Conservation (phyloP, 2,329 filamentous ascomycete species). For the Helicocarpus griseus region DNA sequence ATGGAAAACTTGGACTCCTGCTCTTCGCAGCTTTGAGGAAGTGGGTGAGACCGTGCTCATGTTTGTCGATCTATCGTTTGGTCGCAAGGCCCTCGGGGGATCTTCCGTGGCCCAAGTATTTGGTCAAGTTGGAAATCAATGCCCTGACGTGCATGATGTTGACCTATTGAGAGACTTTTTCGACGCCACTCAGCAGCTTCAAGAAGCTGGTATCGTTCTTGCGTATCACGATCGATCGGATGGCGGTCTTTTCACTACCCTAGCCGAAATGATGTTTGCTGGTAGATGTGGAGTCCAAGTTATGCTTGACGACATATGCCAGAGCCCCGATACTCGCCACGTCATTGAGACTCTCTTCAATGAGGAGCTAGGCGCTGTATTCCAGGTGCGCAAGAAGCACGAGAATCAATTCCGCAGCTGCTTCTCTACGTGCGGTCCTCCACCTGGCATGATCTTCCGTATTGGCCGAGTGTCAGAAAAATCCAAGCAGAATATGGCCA, state of each 20-base stretch:
- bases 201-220: constrained; percentile 63
- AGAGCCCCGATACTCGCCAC: constrained; percentile 52
- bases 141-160: constrained; percentile 75
- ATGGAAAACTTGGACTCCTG: constrained; percentile 85
- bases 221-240: constrained; percentile 94
- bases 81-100: constrained; percentile 73
- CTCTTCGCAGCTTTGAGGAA: constrained; percentile 71
- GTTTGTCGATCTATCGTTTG: constrained; percentile 80
- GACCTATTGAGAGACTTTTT: constrained; percentile 82
- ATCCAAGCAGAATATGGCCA: constrained; percentile 64
- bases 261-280: constrained; percentile 97
- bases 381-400: constrained; percentile 81
- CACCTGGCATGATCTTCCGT: constrained; percentile 69
- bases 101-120: constrained; percentile 87
- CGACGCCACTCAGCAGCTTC: constrained; percentile 65
- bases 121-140: constrained; percentile 71
- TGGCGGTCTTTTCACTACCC: constrained; percentile 79
- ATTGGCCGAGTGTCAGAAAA: constrained; percentile 64
- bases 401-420: constrained; percentile 79
- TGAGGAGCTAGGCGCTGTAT: constrained; percentile 90
- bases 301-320: constrained; percentile 59
- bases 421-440: constrained; percentile 83
- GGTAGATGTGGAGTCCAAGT: constrained; percentile 82
- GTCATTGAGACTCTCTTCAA: constrained; percentile 80
- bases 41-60: constrained; percentile 82